Evolutionary conservation across 2,329 filamentous ascomycete species (phyloP), one percentile per base, ranked within the genome.

Genomic region (Arachnomyces sp.): DNA sequence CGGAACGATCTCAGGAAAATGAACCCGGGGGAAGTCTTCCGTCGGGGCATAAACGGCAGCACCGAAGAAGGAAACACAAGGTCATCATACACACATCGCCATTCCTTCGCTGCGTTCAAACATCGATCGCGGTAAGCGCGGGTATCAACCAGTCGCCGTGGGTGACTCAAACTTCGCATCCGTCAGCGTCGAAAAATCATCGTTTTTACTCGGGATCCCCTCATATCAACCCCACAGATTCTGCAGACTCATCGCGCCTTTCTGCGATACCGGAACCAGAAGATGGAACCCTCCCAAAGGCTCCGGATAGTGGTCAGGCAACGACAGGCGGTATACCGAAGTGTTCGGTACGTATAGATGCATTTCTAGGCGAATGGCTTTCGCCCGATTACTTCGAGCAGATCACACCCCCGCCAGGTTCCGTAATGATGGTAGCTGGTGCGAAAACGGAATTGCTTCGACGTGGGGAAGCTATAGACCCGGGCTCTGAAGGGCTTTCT

Each of bases 341-440:
- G 38, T 50, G 51, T 31, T 46, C 60, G 7, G 66, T 98, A 35
- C 83, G 92, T 1, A 74, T 98, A 4, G 92, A 98, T 63, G 84
- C 89, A 0, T 95, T 93, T 56, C 73, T 98, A 0, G 90, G 92
- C 36, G 92, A 98, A 70, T 98, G 92, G 92, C 73, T 96, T 21
- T 86, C 84, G 2, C 86, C 88, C 1, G 83, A 89, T 56, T 98
- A 98, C 61, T 98, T 90, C 55, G 88, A 95, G 47, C 75, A 84
- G 38, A 95, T 95, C 48, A 90, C 85, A 0, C 86, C 88, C 3
- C 92, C 92, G 8, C 92, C 92, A 0, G 78, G 80, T 32, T 90
- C 87, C 3, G 77, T 82, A 3, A 76, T 92, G 65, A 93, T 98
- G 86, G 72, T 96, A 2, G 84, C 85, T 17, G 78, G 79, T 31